Evolutionary conservation across 108 stramenopile species (phyloP), one percentile per base, ranked within the genome.

Genomic region (Conticribra weissflogii): DNA sequence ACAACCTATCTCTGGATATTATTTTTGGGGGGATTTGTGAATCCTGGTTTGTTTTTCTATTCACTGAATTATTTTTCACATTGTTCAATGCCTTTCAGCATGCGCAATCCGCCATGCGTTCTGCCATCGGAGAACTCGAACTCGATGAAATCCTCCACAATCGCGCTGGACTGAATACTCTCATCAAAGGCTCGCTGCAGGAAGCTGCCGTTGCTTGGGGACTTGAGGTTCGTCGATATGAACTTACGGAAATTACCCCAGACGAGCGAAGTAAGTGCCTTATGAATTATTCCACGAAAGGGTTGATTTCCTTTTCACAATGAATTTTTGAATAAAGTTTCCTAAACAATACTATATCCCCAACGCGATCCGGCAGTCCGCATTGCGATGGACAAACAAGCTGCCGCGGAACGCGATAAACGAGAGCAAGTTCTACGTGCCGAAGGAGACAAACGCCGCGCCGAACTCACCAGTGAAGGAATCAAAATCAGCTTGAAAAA

Each of bases 41-140:
- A n/a, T n/a, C n/a, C n/a, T n/a, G n/a, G n/a, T n/a, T n/a, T n/a
- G n/a, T n/a, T n/a, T n/a, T n/a, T n/a, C n/a, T n/a, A n/a, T n/a
- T n/a, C n/a, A n/a, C n/a, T n/a, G n/a, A n/a, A n/a, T n/a, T n/a
- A n/a, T n/a, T n/a, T n/a, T n/a, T n/a, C n/a, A n/a, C n/a, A n/a
- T n/a, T n/a, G n/a, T n/a, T n/a, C n/a, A n/a, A n/a, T n/a, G 7
- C 29, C 24, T 44, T 34, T 24, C 60, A 94, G 90, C 92, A 96
- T 57, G 96, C 98, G 7, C 98, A 99, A 90, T 96, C 95, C 3
- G 93, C 96, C 45, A 99, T 99, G 98, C 68, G 98, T 54, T 91
- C 97, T 8, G 96, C 98, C 45, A 96, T 99, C 69, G 98, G 98
- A 59, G 98, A 99, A 88, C 88, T 99, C 85, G 98, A 99, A 85